Conservation (phyloP, 2,329 filamentous ascomycete genomes). For the Cadophora sp. region DNA sequence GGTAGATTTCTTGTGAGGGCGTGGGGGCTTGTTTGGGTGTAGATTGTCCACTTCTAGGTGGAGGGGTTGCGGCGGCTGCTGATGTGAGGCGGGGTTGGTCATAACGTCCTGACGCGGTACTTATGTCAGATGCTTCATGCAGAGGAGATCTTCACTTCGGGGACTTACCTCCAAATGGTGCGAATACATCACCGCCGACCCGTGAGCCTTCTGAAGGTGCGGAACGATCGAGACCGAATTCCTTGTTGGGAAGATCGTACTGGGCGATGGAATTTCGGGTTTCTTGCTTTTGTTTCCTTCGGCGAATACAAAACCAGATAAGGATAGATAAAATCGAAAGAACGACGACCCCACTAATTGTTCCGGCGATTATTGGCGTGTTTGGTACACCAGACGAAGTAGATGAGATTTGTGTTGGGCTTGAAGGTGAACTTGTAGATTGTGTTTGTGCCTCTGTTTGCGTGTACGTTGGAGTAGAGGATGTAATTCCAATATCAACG, state of each 20-base stretch:
- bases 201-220: background rate
- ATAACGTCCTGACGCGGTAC: background rate
- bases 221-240: constrained; percentile 20
- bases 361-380: constrained; percentile 36
- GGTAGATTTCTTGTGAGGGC: background rate
- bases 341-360: constrained; percentile 28
- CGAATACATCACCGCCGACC: constrained; percentile 48
- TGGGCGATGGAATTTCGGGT: constrained; percentile 11
- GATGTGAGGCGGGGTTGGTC: constrained; percentile 11
- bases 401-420: background rate
- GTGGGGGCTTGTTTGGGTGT: background rate
- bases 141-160: background rate
- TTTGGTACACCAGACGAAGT: background rate
- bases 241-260: constrained; percentile 22
- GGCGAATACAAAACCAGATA: constrained; percentile 33
- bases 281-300: constrained; percentile 25
- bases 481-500: background rate
- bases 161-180: constrained; percentile 50
- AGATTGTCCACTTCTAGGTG: background rate
- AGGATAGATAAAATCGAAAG: constrained; percentile 29
- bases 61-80: constrained; percentile 9
- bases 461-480: background rate
- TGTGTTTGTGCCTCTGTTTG: background rate
- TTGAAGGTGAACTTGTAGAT: background rate
- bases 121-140: constrained; percentile 12